Percentiles rank a stretch among this genome's conserved stretches.
Evolutionary conservation across 2,329 filamentous ascomycete species (phyloP).

Genomic region (Xylariaceae sp.): DNA sequence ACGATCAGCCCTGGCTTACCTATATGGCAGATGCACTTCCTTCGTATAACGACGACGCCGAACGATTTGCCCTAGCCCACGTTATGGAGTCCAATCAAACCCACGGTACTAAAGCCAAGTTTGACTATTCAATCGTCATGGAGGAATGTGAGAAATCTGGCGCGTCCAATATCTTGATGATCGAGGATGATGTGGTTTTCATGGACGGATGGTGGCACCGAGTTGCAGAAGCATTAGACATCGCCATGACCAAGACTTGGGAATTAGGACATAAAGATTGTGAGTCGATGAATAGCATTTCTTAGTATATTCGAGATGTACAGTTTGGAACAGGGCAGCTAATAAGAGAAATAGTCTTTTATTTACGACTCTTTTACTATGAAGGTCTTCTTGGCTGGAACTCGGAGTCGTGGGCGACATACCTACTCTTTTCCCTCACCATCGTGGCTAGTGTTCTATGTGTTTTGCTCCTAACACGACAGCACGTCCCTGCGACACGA

Average conservation of each 20-base stretch:
- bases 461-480: slow-evolving; percentile 1
- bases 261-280: slow-evolving; percentile 29
- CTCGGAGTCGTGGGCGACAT: slow-evolving; percentile 35
- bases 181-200: slow-evolving; percentile 40
- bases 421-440: slow-evolving; percentile 27
- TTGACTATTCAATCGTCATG: slow-evolving; percentile 37
- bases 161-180: slow-evolving; percentile 33
- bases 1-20: slow-evolving; percentile 30
- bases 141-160: slow-evolving; percentile 33
- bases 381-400: slow-evolving; percentile 41
- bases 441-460: background rate
- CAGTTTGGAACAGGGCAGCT: background rate
- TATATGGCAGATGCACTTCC: slow-evolving; percentile 34
- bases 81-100: slow-evolving; percentile 13
- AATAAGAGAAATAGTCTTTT: slow-evolving; percentile 32
- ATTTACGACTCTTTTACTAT: slow-evolving; percentile 41
- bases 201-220: slow-evolving; percentile 40
- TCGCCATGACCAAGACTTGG: slow-evolving; percentile 27
- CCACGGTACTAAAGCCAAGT: slow-evolving; percentile 31
- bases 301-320: background rate
- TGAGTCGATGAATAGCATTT: slow-evolving; percentile 11
- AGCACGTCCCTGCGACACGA: slow-evolving; percentile 25
- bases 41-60: slow-evolving; percentile 30
- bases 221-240: slow-evolving; percentile 25
- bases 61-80: background rate